Conservation (phyloP, 2,329 filamentous ascomycete genomes). For the Ophiostoma montium region DNA sequence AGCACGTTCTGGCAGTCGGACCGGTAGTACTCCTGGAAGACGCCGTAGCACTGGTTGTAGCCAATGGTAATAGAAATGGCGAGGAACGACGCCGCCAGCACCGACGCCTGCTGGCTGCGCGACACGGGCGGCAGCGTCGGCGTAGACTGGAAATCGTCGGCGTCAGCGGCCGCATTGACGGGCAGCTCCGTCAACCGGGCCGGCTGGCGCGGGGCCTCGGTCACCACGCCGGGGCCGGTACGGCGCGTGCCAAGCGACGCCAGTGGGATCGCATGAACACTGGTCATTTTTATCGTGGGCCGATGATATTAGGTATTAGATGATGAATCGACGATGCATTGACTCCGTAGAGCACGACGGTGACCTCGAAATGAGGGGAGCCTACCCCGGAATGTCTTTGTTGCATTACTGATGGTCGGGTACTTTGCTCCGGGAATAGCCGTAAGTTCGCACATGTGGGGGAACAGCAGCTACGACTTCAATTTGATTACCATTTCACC, state of each 20-base stretch:
- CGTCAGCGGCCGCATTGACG: background rate
- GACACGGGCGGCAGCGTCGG: slow-evolving; percentile 21
- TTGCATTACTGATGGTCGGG: background rate
- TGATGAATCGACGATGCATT: no score
- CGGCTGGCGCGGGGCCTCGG: background rate
- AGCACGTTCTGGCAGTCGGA: slow-evolving; percentile 27
- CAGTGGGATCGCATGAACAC: background rate
- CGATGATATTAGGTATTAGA: background rate
- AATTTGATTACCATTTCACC: no score
- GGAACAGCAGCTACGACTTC: no score
- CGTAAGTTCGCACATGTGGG: no score
- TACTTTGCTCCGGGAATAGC: background rate
- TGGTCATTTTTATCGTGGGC: background rate
- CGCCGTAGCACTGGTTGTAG: slow-evolving; percentile 34
- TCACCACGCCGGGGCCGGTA: slow-evolving; percentile 4
- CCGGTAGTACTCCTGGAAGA: slow-evolving; percentile 35
- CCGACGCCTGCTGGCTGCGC: slow-evolving; percentile 26
- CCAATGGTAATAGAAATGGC: slow-evolving; percentile 33
- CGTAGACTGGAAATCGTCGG: slow-evolving; percentile 6
- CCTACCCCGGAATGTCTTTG: background rate
- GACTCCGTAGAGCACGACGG: no score
- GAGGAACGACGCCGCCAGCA: slow-evolving; percentile 29
- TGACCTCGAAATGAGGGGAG: background rate
- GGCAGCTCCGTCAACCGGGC: background rate
- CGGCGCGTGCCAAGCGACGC: slow-evolving; percentile 1